Evolutionary conservation across 1,284 basidiomycete species (phyloP).

Genomic region (Anthracocystis panici-leucophaei): DNA sequence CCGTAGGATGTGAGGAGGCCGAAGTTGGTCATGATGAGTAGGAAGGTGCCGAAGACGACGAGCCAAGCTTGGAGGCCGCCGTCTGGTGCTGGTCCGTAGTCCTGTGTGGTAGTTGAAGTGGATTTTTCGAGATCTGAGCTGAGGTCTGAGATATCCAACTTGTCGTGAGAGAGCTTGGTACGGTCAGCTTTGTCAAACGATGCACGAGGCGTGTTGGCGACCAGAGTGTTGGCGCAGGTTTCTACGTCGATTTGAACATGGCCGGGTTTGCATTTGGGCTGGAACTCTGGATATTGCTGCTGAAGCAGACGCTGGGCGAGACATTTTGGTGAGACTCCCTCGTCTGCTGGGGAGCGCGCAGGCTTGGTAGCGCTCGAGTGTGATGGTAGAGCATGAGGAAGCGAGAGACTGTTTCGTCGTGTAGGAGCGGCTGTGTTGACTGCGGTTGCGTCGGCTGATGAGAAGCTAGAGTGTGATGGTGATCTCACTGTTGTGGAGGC

Average conservation of each 20-base stretch:
- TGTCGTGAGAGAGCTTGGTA: conserved; percentile 9
- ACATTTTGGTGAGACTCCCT: conserved; percentile 39
- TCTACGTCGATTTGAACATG: conserved; percentile 12
- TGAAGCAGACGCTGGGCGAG: conserved; percentile 43
- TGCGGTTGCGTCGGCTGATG: conserved; percentile 43
- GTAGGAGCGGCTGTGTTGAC: conserved; percentile 49
- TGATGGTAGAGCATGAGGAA: conserved; percentile 1
- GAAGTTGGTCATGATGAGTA: conserved; percentile 55
- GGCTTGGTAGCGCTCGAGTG: conserved; percentile 2
- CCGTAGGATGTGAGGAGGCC: conserved; percentile 53
- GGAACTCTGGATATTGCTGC: conserved; percentile 19
- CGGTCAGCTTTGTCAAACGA: conserved; percentile 37
- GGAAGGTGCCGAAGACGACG: conserved; percentile 44
- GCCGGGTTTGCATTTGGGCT: background rate
- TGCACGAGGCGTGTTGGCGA: conserved; percentile 38
- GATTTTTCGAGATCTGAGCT: conserved; percentile 22
- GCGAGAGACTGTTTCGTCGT: conserved; percentile 44
- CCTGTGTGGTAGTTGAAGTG: background rate
- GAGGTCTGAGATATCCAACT: background rate
- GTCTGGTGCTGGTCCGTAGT: conserved; percentile 31
- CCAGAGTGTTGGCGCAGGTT: conserved; percentile 32
- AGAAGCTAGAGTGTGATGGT: conserved; percentile 24
- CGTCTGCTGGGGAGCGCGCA: background rate
- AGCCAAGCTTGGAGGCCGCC: conserved; percentile 49
- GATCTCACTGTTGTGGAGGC: conserved; percentile 14